A percentile compares a stretch with the other conserved stretches of the same genome.
Evolutionary conservation across 2,329 filamentous ascomycete species (phyloP).

Genomic region (Ilyonectria destructans): DNA sequence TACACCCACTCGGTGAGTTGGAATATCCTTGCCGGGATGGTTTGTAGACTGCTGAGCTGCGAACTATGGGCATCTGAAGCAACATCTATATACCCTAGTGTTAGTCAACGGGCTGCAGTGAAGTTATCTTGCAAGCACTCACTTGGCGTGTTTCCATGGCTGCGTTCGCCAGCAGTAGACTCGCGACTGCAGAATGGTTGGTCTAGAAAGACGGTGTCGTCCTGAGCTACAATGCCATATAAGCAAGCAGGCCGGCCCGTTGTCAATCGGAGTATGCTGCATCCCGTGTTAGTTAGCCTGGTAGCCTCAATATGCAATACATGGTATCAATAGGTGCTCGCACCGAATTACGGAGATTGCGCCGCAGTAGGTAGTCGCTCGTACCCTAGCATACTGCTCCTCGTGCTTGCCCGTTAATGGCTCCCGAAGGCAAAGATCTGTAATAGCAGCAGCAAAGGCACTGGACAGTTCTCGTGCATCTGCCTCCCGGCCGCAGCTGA

Average conservation of each 20-base stretch:
- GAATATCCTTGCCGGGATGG: slow-evolving; percentile 33
- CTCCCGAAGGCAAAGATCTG: background rate
- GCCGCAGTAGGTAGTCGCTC: slow-evolving; percentile 1
- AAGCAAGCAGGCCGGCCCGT: background rate
- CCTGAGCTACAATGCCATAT: no score
- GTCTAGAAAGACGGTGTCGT: no score
- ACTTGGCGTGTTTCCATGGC: no score
- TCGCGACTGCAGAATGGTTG: no score
- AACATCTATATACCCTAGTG: background rate
- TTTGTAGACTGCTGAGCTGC: slow-evolving; percentile 12
- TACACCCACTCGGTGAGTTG: slow-evolving; percentile 40
- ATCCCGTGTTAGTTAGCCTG: no score
- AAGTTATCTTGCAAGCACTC: no score
- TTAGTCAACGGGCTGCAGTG: no score
- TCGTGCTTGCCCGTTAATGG: background rate
- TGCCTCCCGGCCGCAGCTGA: background rate
- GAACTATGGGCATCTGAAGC: background rate
- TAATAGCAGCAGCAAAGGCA: background rate
- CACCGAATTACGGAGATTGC: slow-evolving; percentile 8
- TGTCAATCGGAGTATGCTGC: slow-evolving; percentile 2
- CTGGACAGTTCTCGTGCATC: background rate
- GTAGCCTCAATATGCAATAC: no score
- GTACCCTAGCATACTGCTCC: background rate
- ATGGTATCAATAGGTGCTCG: background rate
- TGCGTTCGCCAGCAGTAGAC: no score